A percentile compares a stretch with the other conserved stretches of the same genome.
Evolutionary conservation across 2,329 filamentous ascomycete genomes (phyloP).

Genomic region (Ascochyta fabae): DNA sequence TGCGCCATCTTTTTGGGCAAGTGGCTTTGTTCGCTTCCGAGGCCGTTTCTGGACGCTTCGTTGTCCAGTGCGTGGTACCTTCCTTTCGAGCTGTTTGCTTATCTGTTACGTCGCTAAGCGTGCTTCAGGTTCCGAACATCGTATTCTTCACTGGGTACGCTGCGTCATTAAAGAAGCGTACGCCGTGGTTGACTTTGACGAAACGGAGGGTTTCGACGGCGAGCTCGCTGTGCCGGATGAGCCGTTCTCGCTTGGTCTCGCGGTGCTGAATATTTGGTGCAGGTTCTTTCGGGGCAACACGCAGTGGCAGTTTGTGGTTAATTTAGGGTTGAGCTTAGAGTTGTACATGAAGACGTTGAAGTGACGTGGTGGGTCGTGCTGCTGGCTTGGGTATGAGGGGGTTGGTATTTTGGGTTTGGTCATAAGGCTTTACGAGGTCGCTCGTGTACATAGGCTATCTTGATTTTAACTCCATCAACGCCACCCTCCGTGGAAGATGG

Average conservation of each 20-base stretch:
- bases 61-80: constrained; percentile 23
- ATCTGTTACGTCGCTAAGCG: too few species aligned
- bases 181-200: constrained; percentile 45
- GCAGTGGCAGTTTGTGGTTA: constrained; percentile 58
- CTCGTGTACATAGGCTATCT: too few species aligned
- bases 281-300: constrained; percentile 58
- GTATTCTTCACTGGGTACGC: constrained; percentile 56
- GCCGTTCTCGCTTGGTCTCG: constrained; percentile 46
- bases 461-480: too few species aligned
- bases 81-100: too few species aligned
- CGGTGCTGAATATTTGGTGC: constrained; percentile 55
- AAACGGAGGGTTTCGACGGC: constrained; percentile 17
- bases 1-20: constrained; percentile 63
- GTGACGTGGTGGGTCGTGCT: background rate
- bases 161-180: constrained; percentile 56
- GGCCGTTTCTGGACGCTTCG: constrained; percentile 20
- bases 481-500: too few species aligned
- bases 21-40: constrained; percentile 50
- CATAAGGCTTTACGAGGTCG: too few species aligned
- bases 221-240: constrained; percentile 25
- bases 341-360: constrained; percentile 7
- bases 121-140: constrained; percentile 45
- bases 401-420: too few species aligned
- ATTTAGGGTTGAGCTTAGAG: constrained; percentile 53
- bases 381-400: too few species aligned